Evolutionary conservation across 495 filamentous ascomycete genomes (phyloP).

Genomic region (Annulohypoxylon bovei): DNA sequence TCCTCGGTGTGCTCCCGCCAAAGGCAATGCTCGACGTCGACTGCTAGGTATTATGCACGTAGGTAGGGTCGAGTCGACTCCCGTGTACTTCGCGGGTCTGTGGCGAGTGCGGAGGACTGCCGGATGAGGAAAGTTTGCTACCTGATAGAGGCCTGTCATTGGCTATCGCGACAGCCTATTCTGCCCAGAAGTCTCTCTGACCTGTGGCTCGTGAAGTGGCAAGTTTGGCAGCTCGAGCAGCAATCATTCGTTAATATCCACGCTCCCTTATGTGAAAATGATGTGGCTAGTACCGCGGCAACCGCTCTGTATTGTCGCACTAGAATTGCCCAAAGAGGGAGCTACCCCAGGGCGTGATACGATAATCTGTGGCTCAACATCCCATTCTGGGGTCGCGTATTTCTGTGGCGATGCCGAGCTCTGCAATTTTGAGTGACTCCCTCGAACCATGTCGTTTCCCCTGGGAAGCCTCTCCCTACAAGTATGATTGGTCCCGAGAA

Average conservation of each 20-base stretch:
- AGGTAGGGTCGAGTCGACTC: background rate
- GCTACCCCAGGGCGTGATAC: slow-evolving; percentile 35
- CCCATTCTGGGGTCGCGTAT: slow-evolving; percentile 10
- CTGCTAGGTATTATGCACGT: no score
- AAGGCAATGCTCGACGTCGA: slow-evolving; percentile 17
- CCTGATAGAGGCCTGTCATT: slow-evolving; percentile 28
- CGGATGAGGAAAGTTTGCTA: slow-evolving; percentile 40
- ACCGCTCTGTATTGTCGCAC: slow-evolving; percentile 15
- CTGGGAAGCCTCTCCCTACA: background rate
- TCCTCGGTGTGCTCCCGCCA: background rate
- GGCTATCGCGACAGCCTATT: slow-evolving; percentile 12
- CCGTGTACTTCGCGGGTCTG: slow-evolving; percentile 17
- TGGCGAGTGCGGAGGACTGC: slow-evolving; percentile 40
- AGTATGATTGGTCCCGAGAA: slow-evolving; percentile 20
- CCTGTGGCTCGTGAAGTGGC: slow-evolving; percentile 32
- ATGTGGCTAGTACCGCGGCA: slow-evolving; percentile 31
- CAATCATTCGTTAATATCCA: slow-evolving; percentile 6
- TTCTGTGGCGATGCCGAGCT: slow-evolving; percentile 29
- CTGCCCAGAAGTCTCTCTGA: slow-evolving; percentile 16
- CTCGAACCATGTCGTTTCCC: slow-evolving; percentile 19
- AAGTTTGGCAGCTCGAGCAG: slow-evolving; percentile 4
- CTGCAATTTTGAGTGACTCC: background rate
- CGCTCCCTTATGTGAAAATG: background rate
- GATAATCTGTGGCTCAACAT: slow-evolving; percentile 37
- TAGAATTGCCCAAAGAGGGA: slow-evolving; percentile 25